Conservation (phyloP, 2,329 filamentous ascomycete species). For the Metarhizium humberi region DNA sequence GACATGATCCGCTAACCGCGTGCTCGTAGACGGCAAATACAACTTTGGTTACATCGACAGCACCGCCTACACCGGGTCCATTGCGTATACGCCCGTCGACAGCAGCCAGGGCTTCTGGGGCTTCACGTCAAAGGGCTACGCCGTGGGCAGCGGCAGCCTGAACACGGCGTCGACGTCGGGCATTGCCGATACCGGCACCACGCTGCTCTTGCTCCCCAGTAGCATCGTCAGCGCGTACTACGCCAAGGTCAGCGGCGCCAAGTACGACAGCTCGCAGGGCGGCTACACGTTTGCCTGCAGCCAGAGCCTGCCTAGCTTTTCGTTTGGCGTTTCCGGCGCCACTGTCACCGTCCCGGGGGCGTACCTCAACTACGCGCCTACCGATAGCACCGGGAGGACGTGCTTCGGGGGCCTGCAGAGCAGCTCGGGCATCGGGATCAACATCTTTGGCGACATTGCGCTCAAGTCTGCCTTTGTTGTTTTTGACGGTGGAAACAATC, state of each 20-base stretch:
- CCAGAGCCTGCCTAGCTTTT: constrained; percentile 34
- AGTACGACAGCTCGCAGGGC: constrained; percentile 17
- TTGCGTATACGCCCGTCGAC: constrained; percentile 55
- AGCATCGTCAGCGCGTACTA: constrained; percentile 29
- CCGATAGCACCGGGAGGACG: constrained; percentile 28
- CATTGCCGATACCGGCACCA: constrained; percentile 52
- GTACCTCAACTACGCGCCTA: constrained; percentile 41
- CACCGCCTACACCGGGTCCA: constrained; percentile 50
- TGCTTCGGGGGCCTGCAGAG: constrained; percentile 62
- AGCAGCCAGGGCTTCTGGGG: constrained; percentile 56
- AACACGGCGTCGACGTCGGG: constrained; percentile 31
- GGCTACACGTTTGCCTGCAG: constrained; percentile 36
- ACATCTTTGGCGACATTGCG: constrained; percentile 54
- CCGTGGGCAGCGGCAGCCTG: constrained; percentile 10
- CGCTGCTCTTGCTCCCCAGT: constrained; percentile 49
- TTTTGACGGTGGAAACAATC: constrained; percentile 44
- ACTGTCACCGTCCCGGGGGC: constrained; percentile 44
- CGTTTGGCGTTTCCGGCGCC: constrained; percentile 46
- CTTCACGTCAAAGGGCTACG: constrained; percentile 14
- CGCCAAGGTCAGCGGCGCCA: too few relatives aligned
- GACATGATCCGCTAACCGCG: too few relatives aligned
- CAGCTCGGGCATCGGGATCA: constrained; percentile 31
- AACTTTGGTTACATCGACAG: constrained; percentile 65
- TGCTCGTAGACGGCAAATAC: constrained; percentile 48
- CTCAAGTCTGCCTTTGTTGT: constrained; percentile 52